Conservation (phyloP, 163 green algal species). For the Smithsoniella earleae region DNA sequence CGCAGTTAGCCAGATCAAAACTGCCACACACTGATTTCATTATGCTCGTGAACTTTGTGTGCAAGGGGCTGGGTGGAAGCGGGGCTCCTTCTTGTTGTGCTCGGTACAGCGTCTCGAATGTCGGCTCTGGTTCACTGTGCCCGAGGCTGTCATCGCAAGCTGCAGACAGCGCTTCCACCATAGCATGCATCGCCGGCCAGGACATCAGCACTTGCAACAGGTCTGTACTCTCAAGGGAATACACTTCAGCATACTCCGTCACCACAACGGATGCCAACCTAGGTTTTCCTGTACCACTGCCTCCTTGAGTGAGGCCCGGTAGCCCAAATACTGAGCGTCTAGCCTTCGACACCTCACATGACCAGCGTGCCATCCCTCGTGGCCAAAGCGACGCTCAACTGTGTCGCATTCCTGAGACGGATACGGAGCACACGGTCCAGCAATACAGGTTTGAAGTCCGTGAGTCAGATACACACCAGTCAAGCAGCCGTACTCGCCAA, state of each 20-base stretch:
- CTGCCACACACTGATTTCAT: neutral
- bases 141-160: neutral
- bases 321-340: no score
- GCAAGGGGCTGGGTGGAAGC: neutral
- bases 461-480: neutral
- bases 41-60: neutral
- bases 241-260: constrained; percentile 3
- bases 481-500: constrained; percentile 27
- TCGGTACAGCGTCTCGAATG: neutral
- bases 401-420: no score
- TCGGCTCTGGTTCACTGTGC: neutral
- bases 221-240: constrained; percentile 8
- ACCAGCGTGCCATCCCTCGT: no score
- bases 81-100: neutral
- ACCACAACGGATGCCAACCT: constrained; percentile 6
- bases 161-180: neutral
- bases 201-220: neutral
- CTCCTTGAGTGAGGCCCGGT: no score
- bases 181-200: neutral
- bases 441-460: no score
- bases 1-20: neutral
- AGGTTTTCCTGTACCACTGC: neutral
- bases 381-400: no score
- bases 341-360: no score
- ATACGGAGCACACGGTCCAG: no score